These are phyloP conservation scores for Coemansia sp. DNA, from an alignment of 192 early-diverging fungal species.

Conservation along the genomic window DNA sequence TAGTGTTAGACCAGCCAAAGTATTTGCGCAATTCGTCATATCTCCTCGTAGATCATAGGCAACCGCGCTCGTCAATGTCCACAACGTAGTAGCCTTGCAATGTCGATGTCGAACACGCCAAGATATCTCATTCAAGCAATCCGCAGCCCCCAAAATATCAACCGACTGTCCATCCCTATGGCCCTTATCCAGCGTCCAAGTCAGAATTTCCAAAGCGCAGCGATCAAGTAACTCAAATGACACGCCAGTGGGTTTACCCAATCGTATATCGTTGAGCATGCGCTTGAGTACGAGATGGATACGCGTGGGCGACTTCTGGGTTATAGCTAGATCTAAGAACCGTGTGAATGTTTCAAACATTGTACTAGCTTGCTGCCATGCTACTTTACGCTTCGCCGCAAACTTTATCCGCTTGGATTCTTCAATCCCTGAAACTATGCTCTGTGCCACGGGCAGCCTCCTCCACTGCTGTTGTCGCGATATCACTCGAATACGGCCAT, in stretches of 20 bases:
- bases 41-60: constrained; percentile 14
- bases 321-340: constrained; percentile 21
- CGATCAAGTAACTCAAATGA: constrained; percentile 12
- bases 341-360: constrained; percentile 11
- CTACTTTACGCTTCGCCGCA: constrained; percentile 25
- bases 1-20: neutral
- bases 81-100: constrained; percentile 8
- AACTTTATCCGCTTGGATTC: constrained; percentile 17
- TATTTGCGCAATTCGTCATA: neutral
- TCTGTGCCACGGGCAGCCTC: constrained; percentile 12
- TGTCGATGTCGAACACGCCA: constrained; percentile 14
- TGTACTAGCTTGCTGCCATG: constrained; percentile 30
- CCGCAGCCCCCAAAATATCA: constrained; percentile 6
- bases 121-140: constrained; percentile 24
- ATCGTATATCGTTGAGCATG: constrained; percentile 19
- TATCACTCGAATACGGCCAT: constrained; percentile 8
- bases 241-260: constrained; percentile 20
- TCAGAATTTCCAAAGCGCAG: constrained; percentile 19
- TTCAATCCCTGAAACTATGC: constrained; percentile 6
- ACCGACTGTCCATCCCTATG: neutral
- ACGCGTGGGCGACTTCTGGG: constrained; percentile 1
- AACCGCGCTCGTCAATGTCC: constrained; percentile 20
- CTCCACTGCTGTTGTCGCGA: neutral
- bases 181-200: neutral
- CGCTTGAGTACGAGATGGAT: constrained; percentile 22